Conservation (phyloP, 495 filamentous ascomycete species). For the Sphaerosporella brunnea region DNA sequence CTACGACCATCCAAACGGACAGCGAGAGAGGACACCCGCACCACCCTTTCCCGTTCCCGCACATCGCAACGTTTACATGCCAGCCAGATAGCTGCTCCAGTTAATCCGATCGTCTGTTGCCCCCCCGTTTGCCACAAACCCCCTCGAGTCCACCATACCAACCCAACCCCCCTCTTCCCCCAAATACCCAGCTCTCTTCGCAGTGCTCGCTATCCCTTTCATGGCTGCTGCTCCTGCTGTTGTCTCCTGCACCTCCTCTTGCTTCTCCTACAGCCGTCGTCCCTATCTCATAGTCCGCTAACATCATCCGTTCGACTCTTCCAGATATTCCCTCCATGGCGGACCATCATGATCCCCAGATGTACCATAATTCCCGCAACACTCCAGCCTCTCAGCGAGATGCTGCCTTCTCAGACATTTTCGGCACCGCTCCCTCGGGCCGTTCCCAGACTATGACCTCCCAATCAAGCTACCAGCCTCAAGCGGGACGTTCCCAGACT, state of each 20-base stretch:
- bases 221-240: neutral
- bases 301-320: neutral
- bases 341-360: slow-evolving; percentile 5
- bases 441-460: slow-evolving; percentile 76
- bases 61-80: too few relatives aligned
- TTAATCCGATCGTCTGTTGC: too few relatives aligned
- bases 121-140: too few relatives aligned
- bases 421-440: slow-evolving; percentile 71
- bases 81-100: too few relatives aligned
- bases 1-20: too few relatives aligned
- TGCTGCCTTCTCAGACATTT: slow-evolving; percentile 91
- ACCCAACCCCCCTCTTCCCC: too few relatives aligned
- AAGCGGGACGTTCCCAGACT: slow-evolving; percentile 57
- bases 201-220: neutral
- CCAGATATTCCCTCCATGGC: slow-evolving; percentile 6
- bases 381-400: slow-evolving; percentile 49
- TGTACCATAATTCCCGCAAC: slow-evolving; percentile 3
- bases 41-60: too few relatives aligned
- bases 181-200: too few relatives aligned
- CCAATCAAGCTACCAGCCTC: slow-evolving; percentile 36
- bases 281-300: neutral
- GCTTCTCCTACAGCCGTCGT: neutral
- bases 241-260: neutral
- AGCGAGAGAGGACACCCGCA: too few relatives aligned
- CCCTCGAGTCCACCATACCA: too few relatives aligned